A percentile compares a stretch with the other conserved stretches of the same genome.
These are phyloP conservation scores for Yueomyces sp. DNA, from an alignment of 805 yeast species.

Conservation along the genomic window DNA sequence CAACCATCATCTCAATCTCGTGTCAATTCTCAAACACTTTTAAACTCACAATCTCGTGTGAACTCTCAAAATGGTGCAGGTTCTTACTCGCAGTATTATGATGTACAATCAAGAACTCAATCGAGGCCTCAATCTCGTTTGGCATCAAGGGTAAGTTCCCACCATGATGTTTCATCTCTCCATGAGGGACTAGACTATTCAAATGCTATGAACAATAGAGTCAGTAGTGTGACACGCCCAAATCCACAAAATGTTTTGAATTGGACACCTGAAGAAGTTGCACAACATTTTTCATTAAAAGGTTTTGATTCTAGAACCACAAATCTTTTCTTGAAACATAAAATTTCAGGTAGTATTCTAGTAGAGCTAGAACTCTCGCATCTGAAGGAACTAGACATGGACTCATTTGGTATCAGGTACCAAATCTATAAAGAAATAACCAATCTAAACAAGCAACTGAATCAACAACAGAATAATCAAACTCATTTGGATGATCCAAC, in stretches of 20 bases:
- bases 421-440: slow-evolving; percentile 84
- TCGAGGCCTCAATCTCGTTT: background rate
- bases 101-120: background rate
- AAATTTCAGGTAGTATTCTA: slow-evolving; percentile 74
- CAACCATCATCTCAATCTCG: background rate
- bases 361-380: slow-evolving; percentile 75
- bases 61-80: background rate
- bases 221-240: background rate
- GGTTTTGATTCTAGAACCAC: slow-evolving; percentile 64
- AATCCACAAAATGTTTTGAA: slow-evolving; percentile 32
- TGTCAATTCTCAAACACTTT: background rate
- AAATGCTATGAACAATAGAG: background rate
- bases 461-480: background rate
- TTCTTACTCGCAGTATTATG: background rate
- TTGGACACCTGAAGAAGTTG: slow-evolving; percentile 84
- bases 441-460: slow-evolving; percentile 28
- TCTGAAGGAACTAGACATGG: slow-evolving; percentile 81
- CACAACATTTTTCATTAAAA: slow-evolving; percentile 52
- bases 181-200: background rate
- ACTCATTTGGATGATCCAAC: background rate
- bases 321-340: slow-evolving; percentile 69
- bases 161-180: background rate
- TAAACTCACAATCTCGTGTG: background rate
- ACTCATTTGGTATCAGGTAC: slow-evolving; percentile 89
- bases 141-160: background rate